These are phyloP conservation scores for Sarcomyxa edulis DNA, from an alignment of 768 basidiomycete genomes.

Conservation along the genomic window DNA sequence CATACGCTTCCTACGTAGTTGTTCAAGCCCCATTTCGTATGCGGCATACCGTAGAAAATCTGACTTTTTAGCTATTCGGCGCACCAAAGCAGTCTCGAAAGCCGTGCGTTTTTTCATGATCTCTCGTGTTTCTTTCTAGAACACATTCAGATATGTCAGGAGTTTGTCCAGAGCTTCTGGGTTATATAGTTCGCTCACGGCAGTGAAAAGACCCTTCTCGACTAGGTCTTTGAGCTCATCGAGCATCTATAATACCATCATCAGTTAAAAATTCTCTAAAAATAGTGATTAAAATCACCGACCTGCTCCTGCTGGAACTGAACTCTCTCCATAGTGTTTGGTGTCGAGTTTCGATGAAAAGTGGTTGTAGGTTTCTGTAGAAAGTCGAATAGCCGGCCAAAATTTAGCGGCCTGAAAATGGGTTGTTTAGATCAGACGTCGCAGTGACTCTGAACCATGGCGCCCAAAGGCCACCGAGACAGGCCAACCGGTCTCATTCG, in stretches of 20 bases:
- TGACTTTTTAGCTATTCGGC: slow-evolving; percentile 77
- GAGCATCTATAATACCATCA: slow-evolving; percentile 61
- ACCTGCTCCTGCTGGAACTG: slow-evolving; percentile 93
- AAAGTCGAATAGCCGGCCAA: slow-evolving; percentile 4
- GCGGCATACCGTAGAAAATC: slow-evolving; percentile 90
- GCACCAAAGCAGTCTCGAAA: slow-evolving; percentile 80
- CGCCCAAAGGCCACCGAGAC: slow-evolving; percentile 5
- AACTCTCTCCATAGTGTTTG: slow-evolving; percentile 77
- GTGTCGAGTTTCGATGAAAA: slow-evolving; percentile 2
- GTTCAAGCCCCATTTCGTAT: slow-evolving; percentile 88
- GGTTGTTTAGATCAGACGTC: slow-evolving; percentile 1
- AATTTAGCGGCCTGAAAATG: slow-evolving; percentile 5
- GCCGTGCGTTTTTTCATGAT: slow-evolving; percentile 81
- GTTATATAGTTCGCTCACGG: slow-evolving; percentile 37
- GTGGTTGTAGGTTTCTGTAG: background rate
- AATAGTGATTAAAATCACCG: slow-evolving; percentile 9
- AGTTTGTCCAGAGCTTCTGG: background rate
- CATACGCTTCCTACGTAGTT: slow-evolving; percentile 68
- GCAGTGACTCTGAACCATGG: background rate
- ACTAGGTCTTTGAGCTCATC: slow-evolving; percentile 91
- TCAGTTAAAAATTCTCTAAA: slow-evolving; percentile 4
- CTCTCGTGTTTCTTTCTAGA: slow-evolving; percentile 71
- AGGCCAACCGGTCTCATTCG: slow-evolving; percentile 26
- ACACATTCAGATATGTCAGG: slow-evolving; percentile 1
- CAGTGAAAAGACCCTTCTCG: slow-evolving; percentile 78